Base-by-base conservation (phyloP, 2,329 filamentous ascomycete species). In the Ascochyta lentis region DNA sequence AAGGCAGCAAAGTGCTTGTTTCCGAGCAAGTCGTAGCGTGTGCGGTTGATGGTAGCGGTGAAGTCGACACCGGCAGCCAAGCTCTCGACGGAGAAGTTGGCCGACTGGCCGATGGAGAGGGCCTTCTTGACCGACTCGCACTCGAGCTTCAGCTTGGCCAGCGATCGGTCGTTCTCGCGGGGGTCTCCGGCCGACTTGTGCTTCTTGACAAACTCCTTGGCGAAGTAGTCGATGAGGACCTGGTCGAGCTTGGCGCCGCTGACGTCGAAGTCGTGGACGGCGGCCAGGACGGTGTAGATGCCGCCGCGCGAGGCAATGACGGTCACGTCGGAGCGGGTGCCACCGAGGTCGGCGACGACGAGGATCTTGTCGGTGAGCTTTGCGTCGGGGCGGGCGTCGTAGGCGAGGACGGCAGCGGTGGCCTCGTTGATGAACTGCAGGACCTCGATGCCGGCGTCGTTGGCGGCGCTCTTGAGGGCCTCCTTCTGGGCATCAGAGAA, bases 161-260 rank as follows among this genome's bases (percentile, higher is more conserved):
- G 80, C 69, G 90, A 89, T 69, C 88, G 88, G 51, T 88, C 83
- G 74, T 95, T 91, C 72, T 88, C 84, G 66, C 93, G 86, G 22
- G 95, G 95, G 77, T 98, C 95, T 54, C 65, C 69, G 2, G 61
- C 73, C 3, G 86, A 86, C 80, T 88, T 89, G 85, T 98, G 86
- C 84, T 96, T 96, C 86, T 99, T 98, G 73, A 95, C 85, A 80
- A 99, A 99, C 79, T 99, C 95, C 84, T 99, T 99, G 68, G 94
- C 90, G 68, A 98, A 97, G 83, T 97, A 89, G 76, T 99, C 94
- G 75, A 96, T 90, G 56, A 99, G 84, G 45, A 94, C 89, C 76
- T 95, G 86, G 81, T 99, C 95, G 54, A 99, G 84, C 64, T 92
- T 88, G 33, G 86, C 84, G 71, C 95, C 95, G 53, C 91, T 88